Percentiles rank a stretch among this genome's conserved stretches.
Conservation (phyloP, 2,329 filamentous ascomycete genomes). For the Alternaria sp. region DNA sequence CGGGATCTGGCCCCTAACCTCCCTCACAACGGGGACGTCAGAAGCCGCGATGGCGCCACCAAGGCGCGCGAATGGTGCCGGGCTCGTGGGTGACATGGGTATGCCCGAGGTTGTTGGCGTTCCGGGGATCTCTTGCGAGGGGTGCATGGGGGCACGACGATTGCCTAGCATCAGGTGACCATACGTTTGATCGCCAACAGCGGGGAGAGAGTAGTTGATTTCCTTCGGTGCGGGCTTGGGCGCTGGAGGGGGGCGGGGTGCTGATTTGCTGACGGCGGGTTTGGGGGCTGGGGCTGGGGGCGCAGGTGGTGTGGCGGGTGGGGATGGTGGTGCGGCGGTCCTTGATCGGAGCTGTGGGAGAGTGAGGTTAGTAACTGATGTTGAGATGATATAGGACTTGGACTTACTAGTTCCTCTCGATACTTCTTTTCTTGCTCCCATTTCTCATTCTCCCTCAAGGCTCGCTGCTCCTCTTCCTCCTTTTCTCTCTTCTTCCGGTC, state of each 20-base stretch:
- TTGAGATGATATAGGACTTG: not conserved
- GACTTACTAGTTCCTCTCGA: slow-evolving; percentile 10
- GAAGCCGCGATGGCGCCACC: slow-evolving; percentile 1
- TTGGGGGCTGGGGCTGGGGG: slow-evolving; percentile 8
- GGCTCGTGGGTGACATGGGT: slow-evolving; percentile 12
- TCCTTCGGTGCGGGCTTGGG: slow-evolving; percentile 9
- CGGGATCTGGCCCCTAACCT: slow-evolving; percentile 8
- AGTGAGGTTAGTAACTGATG: not conserved
- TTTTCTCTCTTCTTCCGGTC: slow-evolving; percentile 5
- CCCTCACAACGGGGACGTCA: slow-evolving; percentile 13
- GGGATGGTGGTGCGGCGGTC: slow-evolving; percentile 4
- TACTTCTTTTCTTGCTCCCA: not conserved
- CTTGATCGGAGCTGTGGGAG: slow-evolving; percentile 6
- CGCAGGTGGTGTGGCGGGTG: slow-evolving; percentile 7
- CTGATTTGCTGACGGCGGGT: not conserved
- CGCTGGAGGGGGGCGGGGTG: slow-evolving; percentile 14
- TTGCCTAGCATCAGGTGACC: slow-evolving; percentile 29
- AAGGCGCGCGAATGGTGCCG: slow-evolving; percentile 7
- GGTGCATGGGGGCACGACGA: slow-evolving; percentile 29
- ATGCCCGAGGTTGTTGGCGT: slow-evolving; percentile 7
- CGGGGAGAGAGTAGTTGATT: slow-evolving; percentile 22
- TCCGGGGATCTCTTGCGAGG: slow-evolving; percentile 25
- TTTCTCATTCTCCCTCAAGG: slow-evolving; percentile 4
- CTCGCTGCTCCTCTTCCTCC: slow-evolving; percentile 14
- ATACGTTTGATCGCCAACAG: slow-evolving; percentile 24